phyloP scores from a whole-genome alignment of 768 basidiomycete genomes.

The Cystofilobasidium capitatum region DNA sequence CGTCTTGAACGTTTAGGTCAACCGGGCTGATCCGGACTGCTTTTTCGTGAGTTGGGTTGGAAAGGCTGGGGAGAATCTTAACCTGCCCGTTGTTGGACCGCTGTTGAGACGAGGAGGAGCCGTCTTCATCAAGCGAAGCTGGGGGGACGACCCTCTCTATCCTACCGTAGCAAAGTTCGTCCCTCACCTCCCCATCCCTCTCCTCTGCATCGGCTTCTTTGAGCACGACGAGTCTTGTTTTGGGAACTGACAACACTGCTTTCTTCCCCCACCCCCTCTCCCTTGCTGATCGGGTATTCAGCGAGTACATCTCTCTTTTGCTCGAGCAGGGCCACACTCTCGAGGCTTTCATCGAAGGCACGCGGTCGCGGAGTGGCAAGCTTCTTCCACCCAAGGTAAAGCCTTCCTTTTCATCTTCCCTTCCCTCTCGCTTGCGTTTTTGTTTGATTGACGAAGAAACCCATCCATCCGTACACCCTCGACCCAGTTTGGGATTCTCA shows the following conservation, averaged over 20 bases:
- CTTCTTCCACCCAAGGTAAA: constrained; percentile 30
- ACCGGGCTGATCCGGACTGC: too few species aligned
- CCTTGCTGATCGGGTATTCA: constrained; percentile 20
- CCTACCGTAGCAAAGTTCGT: constrained; percentile 13
- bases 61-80: constrained; percentile 33
- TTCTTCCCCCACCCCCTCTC: too few species aligned
- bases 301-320: constrained; percentile 32
- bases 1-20: too few species aligned
- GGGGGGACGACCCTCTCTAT: constrained; percentile 12
- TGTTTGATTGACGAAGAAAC: neutral
- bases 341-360: constrained; percentile 31
- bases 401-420: neutral
- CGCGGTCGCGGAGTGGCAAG: constrained; percentile 31
- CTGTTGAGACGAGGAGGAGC: constrained; percentile 30
- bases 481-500: constrained; percentile 27
- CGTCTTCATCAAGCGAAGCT: constrained; percentile 29
- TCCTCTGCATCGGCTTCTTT: neutral
- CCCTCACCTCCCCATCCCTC: neutral
- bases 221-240: neutral
- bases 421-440: too few species aligned
- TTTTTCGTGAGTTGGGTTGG: too few species aligned
- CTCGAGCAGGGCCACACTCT: constrained; percentile 28
- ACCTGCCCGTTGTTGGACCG: constrained; percentile 31
- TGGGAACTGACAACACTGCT: neutral
- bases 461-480: constrained; percentile 25